Evolutionary conservation across 345 rosid species (phyloP), one percentile per base, ranked within the genome.

Genomic region (Clarkia xantiana): DNA sequence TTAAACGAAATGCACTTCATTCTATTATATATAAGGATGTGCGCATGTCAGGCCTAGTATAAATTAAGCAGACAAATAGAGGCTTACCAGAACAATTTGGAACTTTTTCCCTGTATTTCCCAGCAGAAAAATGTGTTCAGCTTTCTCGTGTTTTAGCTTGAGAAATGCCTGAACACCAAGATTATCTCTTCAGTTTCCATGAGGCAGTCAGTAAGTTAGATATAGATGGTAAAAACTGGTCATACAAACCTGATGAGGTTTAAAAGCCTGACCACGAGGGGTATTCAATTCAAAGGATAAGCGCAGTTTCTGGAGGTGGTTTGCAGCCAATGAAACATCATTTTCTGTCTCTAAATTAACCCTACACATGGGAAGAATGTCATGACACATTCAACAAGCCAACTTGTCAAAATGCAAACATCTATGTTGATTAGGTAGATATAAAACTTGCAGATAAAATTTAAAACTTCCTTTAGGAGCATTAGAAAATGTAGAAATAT

Each of bases 291-390:
- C 73, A 56, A 80, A 87, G 7, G 86, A 77, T 13, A 93, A 59
- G 2, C 76, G 87, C 60, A 93, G 66, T 77, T 84, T 93, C 64
- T 93, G 95, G 39, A 93, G 99, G 63, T 93, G 99, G 66, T 87
- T 93, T 40, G 97, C 99, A 34, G 88, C 71, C 62, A 87, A 70
- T 40, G 95, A 74, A 49, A 78, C 69, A 36, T 56, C 67, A 59
- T 59, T 76, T 51, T 77, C 71, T 74, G 67, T 77, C 61, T 74
- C 62, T 49, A 91, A 71, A 76, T 86, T 86, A 53, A 93, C 69
- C 75, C 99, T 93, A 47, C 41, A 53, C 14, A 42, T 44, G 6
- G 46, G 53, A 17, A 52, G 25, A 52, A 14, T 40, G 14, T 22
- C 15, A 34, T n/a, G 5, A n/a, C 40, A 49, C 11, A 9, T 13